Conservation (phyloP, 1,284 basidiomycete genomes). For the Lentinula novae-zelandiae region DNA sequence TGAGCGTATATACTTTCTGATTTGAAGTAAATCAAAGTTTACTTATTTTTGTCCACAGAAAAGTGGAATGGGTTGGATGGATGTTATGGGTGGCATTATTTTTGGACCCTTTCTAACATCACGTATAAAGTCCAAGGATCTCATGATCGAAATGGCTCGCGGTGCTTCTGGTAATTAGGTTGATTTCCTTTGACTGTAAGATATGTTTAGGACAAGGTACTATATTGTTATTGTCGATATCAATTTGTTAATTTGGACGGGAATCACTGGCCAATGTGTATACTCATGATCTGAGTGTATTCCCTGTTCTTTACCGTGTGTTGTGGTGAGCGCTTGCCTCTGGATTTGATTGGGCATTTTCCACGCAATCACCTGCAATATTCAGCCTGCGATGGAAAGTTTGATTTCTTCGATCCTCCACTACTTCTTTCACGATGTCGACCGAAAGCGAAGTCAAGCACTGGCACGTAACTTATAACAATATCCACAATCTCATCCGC, state of each 20-base stretch:
- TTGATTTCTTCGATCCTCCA: neutral
- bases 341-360: neutral
- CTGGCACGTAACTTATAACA: constrained; percentile 72
- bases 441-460: constrained; percentile 47
- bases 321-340: too few species aligned
- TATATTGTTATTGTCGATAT: too few species aligned
- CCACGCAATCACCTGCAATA: neutral
- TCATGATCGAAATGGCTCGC: neutral
- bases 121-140: constrained; percentile 1
- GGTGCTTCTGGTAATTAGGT: neutral
- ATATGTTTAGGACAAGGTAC: neutral
- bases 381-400: neutral
- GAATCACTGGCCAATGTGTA: too few species aligned
- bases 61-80: constrained; percentile 4
- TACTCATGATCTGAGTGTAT: too few species aligned
- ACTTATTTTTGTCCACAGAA: neutral
- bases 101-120: neutral
- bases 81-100: neutral
- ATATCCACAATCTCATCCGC: constrained; percentile 80
- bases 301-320: too few species aligned
- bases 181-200: neutral
- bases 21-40: neutral
- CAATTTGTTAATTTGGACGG: too few species aligned
- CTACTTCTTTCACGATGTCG: constrained; percentile 26
- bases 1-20: constrained; percentile 18